A percentile compares a stretch with the other conserved stretches of the same genome.
These are phyloP conservation scores for Penicillium italicum DNA, from an alignment of 2,329 filamentous ascomycete species.

Conservation along the genomic window DNA sequence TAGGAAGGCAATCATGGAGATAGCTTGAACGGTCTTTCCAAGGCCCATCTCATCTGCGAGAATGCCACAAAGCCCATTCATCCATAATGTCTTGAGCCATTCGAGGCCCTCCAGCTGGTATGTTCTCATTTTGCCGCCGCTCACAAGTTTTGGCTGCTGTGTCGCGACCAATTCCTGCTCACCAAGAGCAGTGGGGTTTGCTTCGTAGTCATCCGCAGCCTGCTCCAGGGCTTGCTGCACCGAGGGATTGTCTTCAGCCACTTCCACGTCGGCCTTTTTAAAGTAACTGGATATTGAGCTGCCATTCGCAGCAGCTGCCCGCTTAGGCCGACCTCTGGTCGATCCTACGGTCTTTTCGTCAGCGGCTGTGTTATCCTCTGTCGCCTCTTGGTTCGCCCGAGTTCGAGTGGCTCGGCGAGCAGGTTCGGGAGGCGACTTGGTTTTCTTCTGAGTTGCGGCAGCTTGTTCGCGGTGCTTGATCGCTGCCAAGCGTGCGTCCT, in stretches of 20 bases:
- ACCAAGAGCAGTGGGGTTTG: constrained; percentile 59
- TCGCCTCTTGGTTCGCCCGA: constrained; percentile 18
- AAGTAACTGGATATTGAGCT: constrained; percentile 58
- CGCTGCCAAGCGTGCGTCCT: constrained; percentile 39
- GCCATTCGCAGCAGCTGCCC: constrained; percentile 23
- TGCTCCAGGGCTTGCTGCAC: constrained; percentile 58
- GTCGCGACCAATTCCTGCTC: constrained; percentile 72
- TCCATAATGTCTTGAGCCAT: constrained; percentile 79
- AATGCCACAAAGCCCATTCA: constrained; percentile 90
- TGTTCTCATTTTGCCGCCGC: constrained; percentile 83
- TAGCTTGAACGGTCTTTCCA: constrained; percentile 88
- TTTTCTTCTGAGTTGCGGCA: constrained; percentile 26
- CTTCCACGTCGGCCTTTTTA: constrained; percentile 56
- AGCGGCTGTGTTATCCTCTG: constrained; percentile 17
- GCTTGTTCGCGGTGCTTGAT: constrained; percentile 30
- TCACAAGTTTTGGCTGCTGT: constrained; percentile 77
- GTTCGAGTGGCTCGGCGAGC: constrained; percentile 35
- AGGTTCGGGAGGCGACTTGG: constrained; percentile 21
- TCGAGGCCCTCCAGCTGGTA: constrained; percentile 94
- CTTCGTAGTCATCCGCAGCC: constrained; percentile 55
- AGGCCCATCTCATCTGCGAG: constrained; percentile 93
- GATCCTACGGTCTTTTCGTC: constrained; percentile 22
- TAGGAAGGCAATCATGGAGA: constrained; percentile 79
- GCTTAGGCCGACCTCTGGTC: constrained; percentile 31
- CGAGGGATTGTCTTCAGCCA: constrained; percentile 51